Evolutionary conservation across 1,139 yeast species (phyloP).

Genomic region (Yamadazyma blattariae): DNA sequence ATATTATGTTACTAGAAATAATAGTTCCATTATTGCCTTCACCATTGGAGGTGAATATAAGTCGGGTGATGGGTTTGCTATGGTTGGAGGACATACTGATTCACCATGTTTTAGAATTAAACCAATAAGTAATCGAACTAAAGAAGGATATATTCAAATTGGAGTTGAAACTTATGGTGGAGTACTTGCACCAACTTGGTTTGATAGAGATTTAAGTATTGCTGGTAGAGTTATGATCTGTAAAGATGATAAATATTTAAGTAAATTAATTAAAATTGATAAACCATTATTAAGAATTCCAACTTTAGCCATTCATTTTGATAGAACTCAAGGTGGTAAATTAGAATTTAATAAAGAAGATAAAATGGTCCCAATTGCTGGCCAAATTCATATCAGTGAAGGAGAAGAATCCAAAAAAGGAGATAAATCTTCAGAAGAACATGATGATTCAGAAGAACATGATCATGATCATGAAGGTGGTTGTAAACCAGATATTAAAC

Average conservation of each 20-base stretch:
- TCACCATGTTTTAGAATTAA: slow-evolving; percentile 90
- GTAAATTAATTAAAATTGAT: slow-evolving; percentile 73
- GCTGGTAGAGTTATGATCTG: slow-evolving; percentile 78
- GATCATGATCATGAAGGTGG: background rate
- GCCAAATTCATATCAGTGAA: slow-evolving; percentile 48
- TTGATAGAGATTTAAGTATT: slow-evolving; percentile 86
- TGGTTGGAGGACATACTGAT: slow-evolving; percentile 94
- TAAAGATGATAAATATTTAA: slow-evolving; percentile 43
- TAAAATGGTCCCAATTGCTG: slow-evolving; percentile 84
- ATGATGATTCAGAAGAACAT: slow-evolving; percentile 1
- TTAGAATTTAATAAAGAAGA: slow-evolving; percentile 90
- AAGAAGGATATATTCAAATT: slow-evolving; percentile 81
- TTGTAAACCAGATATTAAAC: slow-evolving; percentile 48
- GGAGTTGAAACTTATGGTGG: slow-evolving; percentile 98
- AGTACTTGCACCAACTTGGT: slow-evolving; percentile 89
- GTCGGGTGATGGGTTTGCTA: slow-evolving; percentile 83
- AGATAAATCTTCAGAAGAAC: slow-evolving; percentile 12
- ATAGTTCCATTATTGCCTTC: slow-evolving; percentile 85
- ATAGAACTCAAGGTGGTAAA: slow-evolving; percentile 70
- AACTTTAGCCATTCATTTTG: slow-evolving; percentile 89
- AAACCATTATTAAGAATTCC: slow-evolving; percentile 90
- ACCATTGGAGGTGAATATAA: slow-evolving; percentile 70
- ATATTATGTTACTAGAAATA: slow-evolving; percentile 82
- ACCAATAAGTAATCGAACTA: slow-evolving; percentile 74
- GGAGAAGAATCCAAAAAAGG: slow-evolving; percentile 14